Evolutionary conservation across 768 basidiomycete genomes (phyloP).

Genomic region (Hygrophoropsis aurantiaca): DNA sequence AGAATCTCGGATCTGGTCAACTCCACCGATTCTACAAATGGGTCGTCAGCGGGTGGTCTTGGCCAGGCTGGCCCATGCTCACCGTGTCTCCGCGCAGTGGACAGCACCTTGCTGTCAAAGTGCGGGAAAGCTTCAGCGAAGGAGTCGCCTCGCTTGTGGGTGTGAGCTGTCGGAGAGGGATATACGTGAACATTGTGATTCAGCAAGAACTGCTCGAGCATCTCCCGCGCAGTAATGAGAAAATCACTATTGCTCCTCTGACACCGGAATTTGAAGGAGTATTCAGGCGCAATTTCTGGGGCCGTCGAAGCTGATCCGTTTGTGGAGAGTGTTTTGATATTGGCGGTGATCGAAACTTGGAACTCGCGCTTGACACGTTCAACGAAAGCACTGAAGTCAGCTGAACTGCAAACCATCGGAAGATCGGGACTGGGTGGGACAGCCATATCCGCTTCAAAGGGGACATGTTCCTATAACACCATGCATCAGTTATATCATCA

Average conservation of each 20-base stretch:
- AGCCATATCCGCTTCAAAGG: constrained; percentile 93
- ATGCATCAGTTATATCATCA: constrained; percentile 4
- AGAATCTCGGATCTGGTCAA: constrained; percentile 68
- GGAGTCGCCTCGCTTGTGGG: constrained; percentile 85
- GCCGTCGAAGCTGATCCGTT: constrained; percentile 39
- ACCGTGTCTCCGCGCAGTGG: constrained; percentile 72
- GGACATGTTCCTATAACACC: constrained; percentile 86
- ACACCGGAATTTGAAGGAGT: constrained; percentile 93
- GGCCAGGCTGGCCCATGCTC: constrained; percentile 14
- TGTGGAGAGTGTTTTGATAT: constrained; percentile 51
- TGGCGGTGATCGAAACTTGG: constrained; percentile 86
- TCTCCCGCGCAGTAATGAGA: constrained; percentile 84
- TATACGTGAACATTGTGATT: constrained; percentile 83
- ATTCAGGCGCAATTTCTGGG: constrained; percentile 44
- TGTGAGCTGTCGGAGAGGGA: constrained; percentile 74
- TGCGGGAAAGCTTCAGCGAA: constrained; percentile 96
- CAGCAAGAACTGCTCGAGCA: constrained; percentile 88
- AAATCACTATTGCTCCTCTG: constrained; percentile 95
- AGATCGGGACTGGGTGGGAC: constrained; percentile 85
- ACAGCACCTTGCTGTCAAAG: constrained; percentile 92
- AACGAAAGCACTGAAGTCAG: constrained; percentile 84
- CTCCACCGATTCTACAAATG: constrained; percentile 67
- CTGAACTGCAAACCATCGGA: constrained; percentile 65
- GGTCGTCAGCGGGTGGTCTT: not conserved
- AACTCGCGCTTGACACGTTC: constrained; percentile 93